Conservation (phyloP, 495 filamentous ascomycete species). For the Hypoxylon fuscum region DNA sequence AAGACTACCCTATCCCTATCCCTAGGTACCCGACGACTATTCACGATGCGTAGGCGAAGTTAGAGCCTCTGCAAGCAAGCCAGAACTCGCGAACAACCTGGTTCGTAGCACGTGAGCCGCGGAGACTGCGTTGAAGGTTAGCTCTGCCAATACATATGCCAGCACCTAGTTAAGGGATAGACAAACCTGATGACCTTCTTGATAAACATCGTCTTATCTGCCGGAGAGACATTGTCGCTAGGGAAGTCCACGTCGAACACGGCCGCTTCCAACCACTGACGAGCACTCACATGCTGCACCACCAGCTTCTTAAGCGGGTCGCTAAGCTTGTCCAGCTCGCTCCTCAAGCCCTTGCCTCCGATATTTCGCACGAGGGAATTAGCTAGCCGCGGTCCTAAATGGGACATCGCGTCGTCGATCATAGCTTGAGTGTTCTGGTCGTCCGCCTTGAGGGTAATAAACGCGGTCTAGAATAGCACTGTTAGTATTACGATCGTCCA, state of each 20-base stretch:
- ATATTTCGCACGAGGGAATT: conserved; percentile 72
- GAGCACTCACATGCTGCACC: conserved; percentile 66
- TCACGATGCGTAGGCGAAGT: conserved; percentile 68
- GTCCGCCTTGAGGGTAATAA: conserved; percentile 55
- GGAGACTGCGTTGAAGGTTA: conserved; percentile 56
- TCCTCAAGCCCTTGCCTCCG: conserved; percentile 76
- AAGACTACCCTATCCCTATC: background rate
- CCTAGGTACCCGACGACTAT: background rate
- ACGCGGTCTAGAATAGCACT: conserved; percentile 51
- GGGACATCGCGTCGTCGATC: conserved; percentile 63
- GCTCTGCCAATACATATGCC: conserved; percentile 16
- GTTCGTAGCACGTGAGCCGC: conserved; percentile 67
- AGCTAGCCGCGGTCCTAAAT: conserved; percentile 68
- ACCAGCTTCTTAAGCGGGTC: conserved; percentile 83
- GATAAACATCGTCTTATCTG: conserved; percentile 69
- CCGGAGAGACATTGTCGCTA: conserved; percentile 66
- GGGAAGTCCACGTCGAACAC: conserved; percentile 64
- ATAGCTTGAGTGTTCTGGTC: conserved; percentile 52
- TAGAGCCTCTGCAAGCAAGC: conserved; percentile 73
- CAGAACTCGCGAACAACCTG: conserved; percentile 73
- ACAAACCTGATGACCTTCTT: conserved; percentile 66
- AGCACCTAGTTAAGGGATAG: background rate
- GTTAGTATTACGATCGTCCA: conserved; percentile 34
- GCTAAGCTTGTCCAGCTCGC: conserved; percentile 77
- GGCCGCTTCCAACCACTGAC: conserved; percentile 68